Conservation (phyloP, 768 basidiomycete species). For the Gloeostereum incarnatum region DNA sequence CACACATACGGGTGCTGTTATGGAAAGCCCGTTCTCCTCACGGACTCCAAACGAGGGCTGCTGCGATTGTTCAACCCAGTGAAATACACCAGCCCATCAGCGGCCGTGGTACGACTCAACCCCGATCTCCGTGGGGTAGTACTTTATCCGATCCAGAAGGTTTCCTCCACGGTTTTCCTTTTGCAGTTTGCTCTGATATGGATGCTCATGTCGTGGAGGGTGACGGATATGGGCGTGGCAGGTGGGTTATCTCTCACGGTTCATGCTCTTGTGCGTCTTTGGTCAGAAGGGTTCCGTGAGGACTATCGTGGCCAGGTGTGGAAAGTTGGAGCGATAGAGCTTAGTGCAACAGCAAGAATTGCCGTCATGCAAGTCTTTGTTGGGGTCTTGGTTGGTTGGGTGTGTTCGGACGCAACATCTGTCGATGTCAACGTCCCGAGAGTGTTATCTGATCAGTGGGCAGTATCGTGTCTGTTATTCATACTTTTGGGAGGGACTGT, state of each 20-base stretch:
- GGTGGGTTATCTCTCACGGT: conserved; percentile 8
- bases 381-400: conserved; percentile 4
- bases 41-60: conserved; percentile 3
- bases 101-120: conserved; percentile 11
- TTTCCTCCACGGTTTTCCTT: conserved; percentile 12
- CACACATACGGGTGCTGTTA: conserved; percentile 14
- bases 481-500: no score
- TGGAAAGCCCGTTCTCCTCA: conserved; percentile 6
- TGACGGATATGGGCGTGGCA: conserved; percentile 2
- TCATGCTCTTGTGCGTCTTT: conserved; percentile 9
- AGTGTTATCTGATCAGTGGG: background rate
- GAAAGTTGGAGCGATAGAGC: background rate
- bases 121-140: conserved; percentile 9
- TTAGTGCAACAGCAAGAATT: background rate
- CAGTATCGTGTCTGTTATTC: no score
- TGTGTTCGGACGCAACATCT: conserved; percentile 1
- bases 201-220: conserved; percentile 1
- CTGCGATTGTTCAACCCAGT: conserved; percentile 7
- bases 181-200: conserved; percentile 7
- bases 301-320: conserved; percentile 11
- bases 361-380: background rate
- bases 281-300: conserved; percentile 10
- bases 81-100: conserved; percentile 8
- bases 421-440: background rate
- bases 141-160: conserved; percentile 11